Base-by-base conservation (phyloP, 2,329 filamentous ascomycete species). In the Aureobasidium sp. region DNA sequence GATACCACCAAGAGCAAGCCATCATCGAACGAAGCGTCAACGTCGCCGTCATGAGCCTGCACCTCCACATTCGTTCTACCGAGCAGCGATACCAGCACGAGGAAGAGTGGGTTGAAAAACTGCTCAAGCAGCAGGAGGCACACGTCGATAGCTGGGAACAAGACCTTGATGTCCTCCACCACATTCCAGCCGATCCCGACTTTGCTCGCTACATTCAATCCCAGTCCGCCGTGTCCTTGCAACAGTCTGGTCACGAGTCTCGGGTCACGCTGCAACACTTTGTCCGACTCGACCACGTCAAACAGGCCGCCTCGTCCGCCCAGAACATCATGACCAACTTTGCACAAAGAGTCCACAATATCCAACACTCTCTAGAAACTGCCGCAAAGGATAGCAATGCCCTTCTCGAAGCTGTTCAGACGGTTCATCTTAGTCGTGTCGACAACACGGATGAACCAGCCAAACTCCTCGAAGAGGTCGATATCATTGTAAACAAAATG, bases 401-500 rank as follows among this genome's bases (percentile, higher is more conserved):
- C 40, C 71, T 81, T 11, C 64, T 75, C 23, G 66, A 69, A 35
- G 74, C 75, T 10, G 73, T 79, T 17, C 74, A 77, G 21, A 73
- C 77, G 63, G 74, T 77, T 64, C 74, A 75, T 62, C 73, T 69
- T 61, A 81, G 79, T 33, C 27, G 25, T 15, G 51, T 87, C 80
- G 23, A 74, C 81, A 6, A 70, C 84, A 49, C 76, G 43, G 80
- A 84, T 51, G 88, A 92, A 65, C 81, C 87, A 5, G 74, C 77
- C 23, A 84, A 87, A 63, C 77, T 96, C 7, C 78, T 94, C 53
- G 83, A 90, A 63, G 94, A 97, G 70, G 90, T 97, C 45, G 87
- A 93, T 69, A 87, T 89, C 0, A 80, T 97, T 60, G 86, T 86
- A 55, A 90, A 85, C 67, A 96, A 96, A 74, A 88, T 99, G 53